Evolutionary conservation across 306 rosid species (phyloP).

Genomic region (Fragaria ananassa): DNA sequence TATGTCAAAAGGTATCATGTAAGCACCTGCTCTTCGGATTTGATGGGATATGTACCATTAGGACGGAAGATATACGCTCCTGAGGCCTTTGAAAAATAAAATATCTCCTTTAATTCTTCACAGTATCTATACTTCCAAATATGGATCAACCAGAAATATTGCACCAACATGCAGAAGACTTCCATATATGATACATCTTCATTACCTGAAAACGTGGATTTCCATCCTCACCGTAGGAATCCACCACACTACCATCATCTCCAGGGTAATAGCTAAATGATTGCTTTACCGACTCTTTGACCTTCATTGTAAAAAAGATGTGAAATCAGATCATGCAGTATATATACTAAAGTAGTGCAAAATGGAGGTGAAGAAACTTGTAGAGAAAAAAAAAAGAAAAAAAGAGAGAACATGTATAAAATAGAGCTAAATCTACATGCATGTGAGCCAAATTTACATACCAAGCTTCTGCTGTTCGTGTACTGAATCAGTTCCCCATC

Average conservation of each 20-base stretch:
- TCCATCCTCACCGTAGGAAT: no score
- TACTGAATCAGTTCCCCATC: conserved; percentile 35
- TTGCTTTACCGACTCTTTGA: conserved; percentile 22
- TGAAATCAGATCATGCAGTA: no score
- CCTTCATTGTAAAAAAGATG: conserved; percentile 18
- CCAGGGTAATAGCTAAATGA: conserved; percentile 34
- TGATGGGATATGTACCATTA: conserved; percentile 27
- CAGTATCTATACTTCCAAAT: no score
- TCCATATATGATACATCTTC: neutral
- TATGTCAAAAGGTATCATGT: neutral
- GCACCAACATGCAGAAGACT: neutral
- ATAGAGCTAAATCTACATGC: neutral
- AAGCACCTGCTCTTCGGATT: conserved; percentile 23
- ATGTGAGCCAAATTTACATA: conserved; percentile 15
- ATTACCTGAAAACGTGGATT: conserved; percentile 21
- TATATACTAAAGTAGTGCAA: no score
- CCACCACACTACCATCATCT: conserved; percentile 23
- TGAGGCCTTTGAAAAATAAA: conserved; percentile 26
- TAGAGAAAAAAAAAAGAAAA: neutral
- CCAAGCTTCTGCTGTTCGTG: conserved; percentile 32
- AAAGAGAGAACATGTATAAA: neutral
- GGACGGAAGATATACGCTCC: conserved; percentile 46
- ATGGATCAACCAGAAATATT: neutral
- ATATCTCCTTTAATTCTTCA: neutral
- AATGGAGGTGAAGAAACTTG: no score